A percentile compares a stretch with the other conserved stretches of the same genome.
phyloP scores from a whole-genome alignment of 306 rosid species.

The Vachellia pachyceras region DNA sequence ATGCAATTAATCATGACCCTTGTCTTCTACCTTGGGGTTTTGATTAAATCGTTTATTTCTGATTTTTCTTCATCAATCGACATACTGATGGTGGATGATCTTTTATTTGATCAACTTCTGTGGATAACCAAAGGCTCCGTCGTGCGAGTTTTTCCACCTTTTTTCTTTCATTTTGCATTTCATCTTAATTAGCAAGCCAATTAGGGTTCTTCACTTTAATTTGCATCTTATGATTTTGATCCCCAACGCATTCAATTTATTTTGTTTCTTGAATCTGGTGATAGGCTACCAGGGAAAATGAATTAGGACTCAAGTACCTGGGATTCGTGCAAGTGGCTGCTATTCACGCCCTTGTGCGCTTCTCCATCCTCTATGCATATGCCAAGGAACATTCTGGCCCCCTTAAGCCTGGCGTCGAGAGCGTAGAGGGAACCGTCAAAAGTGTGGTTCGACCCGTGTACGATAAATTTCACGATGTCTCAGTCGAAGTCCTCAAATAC shows the following conservation, averaged over 20 bases:
- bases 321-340: conserved; percentile 52
- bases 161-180: background rate
- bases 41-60: background rate
- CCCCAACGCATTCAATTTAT: background rate
- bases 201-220: background rate
- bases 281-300: conserved; percentile 30
- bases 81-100: background rate
- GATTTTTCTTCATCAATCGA: background rate
- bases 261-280: background rate
- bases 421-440: conserved; percentile 52
- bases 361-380: conserved; percentile 39
- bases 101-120: background rate
- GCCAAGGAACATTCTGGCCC: conserved; percentile 55
- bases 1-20: background rate
- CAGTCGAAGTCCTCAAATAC: conserved; percentile 43
- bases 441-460: conserved; percentile 52
- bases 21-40: background rate
- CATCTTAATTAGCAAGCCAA: background rate
- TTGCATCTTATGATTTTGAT: background rate
- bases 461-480: conserved; percentile 47
- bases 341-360: conserved; percentile 43
- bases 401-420: conserved; percentile 51
- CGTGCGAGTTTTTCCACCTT: background rate
- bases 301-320: conserved; percentile 43
- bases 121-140: background rate